Evolutionary conservation across 192 early-diverging fungal genomes (phyloP), one percentile per base, ranked within the genome.

Genomic region (Linnemannia zychae): DNA sequence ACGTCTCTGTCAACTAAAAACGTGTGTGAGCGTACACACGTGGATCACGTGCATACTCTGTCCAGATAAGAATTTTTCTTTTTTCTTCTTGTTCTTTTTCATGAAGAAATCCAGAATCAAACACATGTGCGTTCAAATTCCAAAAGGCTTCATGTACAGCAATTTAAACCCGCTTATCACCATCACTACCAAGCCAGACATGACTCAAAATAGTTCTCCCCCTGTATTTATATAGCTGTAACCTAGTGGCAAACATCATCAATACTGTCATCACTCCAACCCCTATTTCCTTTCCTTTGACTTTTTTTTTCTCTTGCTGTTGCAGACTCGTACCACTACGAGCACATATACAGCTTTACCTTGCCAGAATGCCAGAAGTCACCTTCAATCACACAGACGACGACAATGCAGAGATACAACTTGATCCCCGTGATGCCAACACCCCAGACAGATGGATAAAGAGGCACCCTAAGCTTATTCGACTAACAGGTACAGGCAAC

Each of bases 391-490:
- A 38, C 67, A 52, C 13, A 48, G 49, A 77, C 38, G 36, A 77
- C 36, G 79, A 74, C 9, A 74, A 74, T 49, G 31, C 79, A 53
- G 57, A 46, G 34, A 57, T 80, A 53, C 72, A 67, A 63, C 12
- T 15, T 74, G 79, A 88, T 77, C 77, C 86, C 33, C 75, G 84
- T 18, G 89, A 90, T 70, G 65, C 67, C 36, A 75, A 84, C 31
- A 90, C 89, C 24, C 91, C 91, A 37, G 91, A 92, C 72, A 49
- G 88, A 70, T 90, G 83, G 85, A 76, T 93, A 47, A 46, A 77
- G 18, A 88, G 92, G 36, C 80, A 92, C 66, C 71, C 87, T 34
- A 71, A 81, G 38, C 72, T 93, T 40, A 89, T 93, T 46, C 76
- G 91, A 17, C 78, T 91, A 0, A 93, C 92, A 60, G 79, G 79